Base-by-base conservation (phyloP, 306 rosid genomes). In the Ormosia emarginata region DNA sequence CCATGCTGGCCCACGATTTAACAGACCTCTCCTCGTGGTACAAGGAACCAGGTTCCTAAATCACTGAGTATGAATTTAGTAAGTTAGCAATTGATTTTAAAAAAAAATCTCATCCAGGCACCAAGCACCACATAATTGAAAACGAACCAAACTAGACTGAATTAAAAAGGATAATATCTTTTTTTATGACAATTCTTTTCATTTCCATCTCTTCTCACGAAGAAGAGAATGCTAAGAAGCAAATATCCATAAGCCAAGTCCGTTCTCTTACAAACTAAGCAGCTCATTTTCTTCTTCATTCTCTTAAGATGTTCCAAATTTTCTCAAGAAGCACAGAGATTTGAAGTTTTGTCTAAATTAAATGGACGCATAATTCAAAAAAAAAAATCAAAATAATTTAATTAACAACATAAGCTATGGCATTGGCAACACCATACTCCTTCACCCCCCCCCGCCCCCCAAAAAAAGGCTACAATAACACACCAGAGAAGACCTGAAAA, bases 151-250 rank as follows among this genome's bases (percentile, higher is more conserved):
- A 59, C 41, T 7, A 74, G 8, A 50, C 18, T 12, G 36, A 33
- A 52, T 4, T 65, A 8, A 37, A 32, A 53, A 34, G 24, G 64
- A 62, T 14, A 49, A 50, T 4, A 3, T 18, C 24, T 24, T 75
- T 76, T 85, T 17, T 10, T 32, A 13, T 17, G 47, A 56, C 11
- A 44, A 69, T 43, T 18, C 88, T 88, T 87, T 86, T 79, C 44
- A 86, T 85, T 87, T 88, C 91, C 89, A 92, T 85, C 18, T 85
- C 82, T 78, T 76, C 89, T 84, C 79, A 85, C 85, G 80, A 88
- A 56, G 56, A 88, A 91, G 1, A 88, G 83, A 75, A 87, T 85
- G 0, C 77, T 88, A 79, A n/a, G 59, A 73, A 73, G 58, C 34
- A 53, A 82, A 84, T 67, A 88, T 88, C 75, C 72, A 77, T 47